Base-by-base conservation (phyloP, 176 grass and related monocot species). In the Miscanthus lutarioriparius region DNA sequence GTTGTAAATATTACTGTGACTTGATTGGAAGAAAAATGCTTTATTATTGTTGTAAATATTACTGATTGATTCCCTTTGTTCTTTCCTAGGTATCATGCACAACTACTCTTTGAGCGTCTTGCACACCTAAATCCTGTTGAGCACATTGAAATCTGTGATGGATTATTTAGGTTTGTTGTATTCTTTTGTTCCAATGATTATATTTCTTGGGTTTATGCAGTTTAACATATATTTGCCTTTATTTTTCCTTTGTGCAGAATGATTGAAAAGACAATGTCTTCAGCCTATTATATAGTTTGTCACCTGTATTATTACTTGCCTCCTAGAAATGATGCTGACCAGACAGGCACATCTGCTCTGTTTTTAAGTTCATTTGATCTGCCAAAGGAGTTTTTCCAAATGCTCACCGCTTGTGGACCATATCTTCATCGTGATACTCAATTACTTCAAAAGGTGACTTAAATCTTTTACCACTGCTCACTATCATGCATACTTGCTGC, bases 61-160 rank as follows among this genome's bases (percentile, higher is more conserved):
- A 72, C 64, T 81, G 67, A 83, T 71, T n/a, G 20, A 45, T 16
- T 49, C 86, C 26, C 39, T 49, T 27, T 64, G 12, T 86, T 77
- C 17, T 76, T 86, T 91, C n/a, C 47, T 86, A 98, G 96, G 96
- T 82, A 91, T 79, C 93, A 99, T 88, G 86, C 96, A 15, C 91
- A 94, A 27, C 86, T 94, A 86, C 96, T 99, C 49, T 92, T 99
- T 91, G 91, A 99, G 59, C 89, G 82, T n/a, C 93, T 99, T 80
- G 87, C 86, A 23, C 91, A 77, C 69, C 83, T 96, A 81, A 94
- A 96, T 83, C 93, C 96, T 80, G 81, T 99, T 81, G 93, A 99
- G 88, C 96, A 99, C 72, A 48, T 92, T 66, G 82, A 93, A 77
- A 99, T 99, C 86, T 99, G 90, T 67, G 78, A 91, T 69, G 84